Conservation (phyloP, 768 basidiomycete species). For the Suillus cothurnatus region DNA sequence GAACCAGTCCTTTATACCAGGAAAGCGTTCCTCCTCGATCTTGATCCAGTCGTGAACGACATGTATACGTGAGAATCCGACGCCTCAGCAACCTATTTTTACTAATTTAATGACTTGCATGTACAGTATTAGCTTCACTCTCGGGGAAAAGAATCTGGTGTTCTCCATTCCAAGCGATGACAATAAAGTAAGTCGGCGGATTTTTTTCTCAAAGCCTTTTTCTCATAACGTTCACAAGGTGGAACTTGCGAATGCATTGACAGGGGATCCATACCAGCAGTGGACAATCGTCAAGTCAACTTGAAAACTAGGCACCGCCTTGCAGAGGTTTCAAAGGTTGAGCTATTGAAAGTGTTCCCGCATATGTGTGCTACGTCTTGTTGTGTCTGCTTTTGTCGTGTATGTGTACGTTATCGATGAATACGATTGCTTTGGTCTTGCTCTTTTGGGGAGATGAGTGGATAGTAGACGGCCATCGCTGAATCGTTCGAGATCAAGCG, state of each 20-base stretch:
- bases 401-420: neutral
- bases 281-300: too few relatives aligned
- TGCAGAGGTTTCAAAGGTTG: neutral
- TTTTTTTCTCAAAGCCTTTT: neutral
- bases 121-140: neutral
- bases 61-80: neutral
- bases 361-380: neutral
- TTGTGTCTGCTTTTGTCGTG: neutral
- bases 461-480: neutral
- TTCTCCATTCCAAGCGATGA: neutral
- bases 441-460: neutral
- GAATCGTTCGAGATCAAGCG: too few relatives aligned
- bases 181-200: neutral
- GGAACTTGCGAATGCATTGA: neutral
- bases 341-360: neutral
- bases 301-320: neutral
- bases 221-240: neutral
- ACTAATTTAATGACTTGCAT: neutral
- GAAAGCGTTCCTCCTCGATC: neutral
- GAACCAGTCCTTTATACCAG: neutral
- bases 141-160: accelerated
- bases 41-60: too few relatives aligned
- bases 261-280: accelerated
- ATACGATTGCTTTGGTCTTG: neutral
- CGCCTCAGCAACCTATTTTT: neutral